Base-by-base conservation (phyloP, 345 rosid genomes). In the Moricandia moricandioides region DNA sequence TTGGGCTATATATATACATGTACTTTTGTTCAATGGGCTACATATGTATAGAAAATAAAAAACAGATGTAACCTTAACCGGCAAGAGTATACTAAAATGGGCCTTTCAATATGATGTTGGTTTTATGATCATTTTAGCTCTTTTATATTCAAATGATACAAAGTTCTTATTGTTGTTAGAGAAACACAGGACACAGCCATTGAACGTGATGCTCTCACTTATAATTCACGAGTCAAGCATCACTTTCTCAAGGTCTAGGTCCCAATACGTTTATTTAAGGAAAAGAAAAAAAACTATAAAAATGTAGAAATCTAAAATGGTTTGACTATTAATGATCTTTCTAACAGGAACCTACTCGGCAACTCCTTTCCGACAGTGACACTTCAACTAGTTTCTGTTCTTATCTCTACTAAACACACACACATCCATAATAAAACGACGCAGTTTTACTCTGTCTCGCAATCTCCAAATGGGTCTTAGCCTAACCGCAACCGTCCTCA, bases 401-500 rank as follows among this genome's bases (percentile, higher is more conserved):
- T 66, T 56, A 18, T 73, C 65, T 16, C 30, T 5, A 29, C 29
- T 27, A 27, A 27, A 27, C 29, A 27, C 1, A 55, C 39, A 17
- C 18, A 65, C 5, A 21, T 24, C 27, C 71, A 13, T 65, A 24
- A 3, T 26, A 1, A 33, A 33, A 33, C 37, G 37, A 33, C 8
- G 8, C 37, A 33, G 8, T 7, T 21, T 13, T 7, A 7, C 26
- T 39, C 33, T 39, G 3, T 57, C 30, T n/a, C 63, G 9, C 17
- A 1, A 27, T 61, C 39, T 24, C 16, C 29, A 47, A 21, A 76
- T 69, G 51, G 49, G 80, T 49, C 51, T 81, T n/a, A 76, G 71
- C 72, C 82, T 65, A 83, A 75, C 83, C 16, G 84, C 70, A 29
- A 49, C 81, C 6, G 70, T 69, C 6, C 85, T 93, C 58, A 70